phyloP scores from a whole-genome alignment of 768 basidiomycete species.

The Leucocoprinus leucothites region DNA sequence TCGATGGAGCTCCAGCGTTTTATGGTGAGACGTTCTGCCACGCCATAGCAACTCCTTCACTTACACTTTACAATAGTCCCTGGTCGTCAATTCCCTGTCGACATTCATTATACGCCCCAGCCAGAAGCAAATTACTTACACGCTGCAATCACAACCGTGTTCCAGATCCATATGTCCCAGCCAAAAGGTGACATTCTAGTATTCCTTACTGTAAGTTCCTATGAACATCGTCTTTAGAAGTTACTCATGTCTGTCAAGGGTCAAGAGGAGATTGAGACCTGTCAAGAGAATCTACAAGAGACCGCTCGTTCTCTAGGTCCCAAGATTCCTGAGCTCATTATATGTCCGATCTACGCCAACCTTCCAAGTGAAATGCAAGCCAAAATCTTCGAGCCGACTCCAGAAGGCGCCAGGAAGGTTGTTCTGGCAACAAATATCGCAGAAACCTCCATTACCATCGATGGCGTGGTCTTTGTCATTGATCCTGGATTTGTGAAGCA shows the following conservation, averaged over 20 bases:
- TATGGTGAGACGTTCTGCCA: conserved; percentile 52
- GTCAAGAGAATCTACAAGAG: conserved; percentile 94
- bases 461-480: conserved; percentile 98
- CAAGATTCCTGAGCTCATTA: conserved; percentile 90
- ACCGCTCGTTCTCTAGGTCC: conserved; percentile 93
- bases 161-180: conserved; percentile 99
- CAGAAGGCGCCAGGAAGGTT: conserved; percentile 93
- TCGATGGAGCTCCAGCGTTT: conserved; percentile 94
- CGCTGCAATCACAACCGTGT: conserved; percentile 96
- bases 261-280: conserved; percentile 98
- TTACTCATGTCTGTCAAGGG: conserved; percentile 49
- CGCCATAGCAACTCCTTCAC: neutral
- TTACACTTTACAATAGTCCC: conserved; percentile 58
- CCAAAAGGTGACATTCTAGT: conserved; percentile 97
- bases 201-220: conserved; percentile 80
- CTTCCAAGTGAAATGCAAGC: conserved; percentile 99
- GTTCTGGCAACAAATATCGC: conserved; percentile 99
- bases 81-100: conserved; percentile 95
- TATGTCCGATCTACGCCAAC: conserved; percentile 98
- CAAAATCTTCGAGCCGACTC: conserved; percentile 99
- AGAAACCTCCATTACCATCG: conserved; percentile 99
- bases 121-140: conserved; percentile 99
- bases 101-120: conserved; percentile 98
- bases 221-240: neutral
- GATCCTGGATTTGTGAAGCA: conserved; percentile 99